phyloP scores from a whole-genome alignment of 1,284 basidiomycete species.

The Malassezia furfur region DNA sequence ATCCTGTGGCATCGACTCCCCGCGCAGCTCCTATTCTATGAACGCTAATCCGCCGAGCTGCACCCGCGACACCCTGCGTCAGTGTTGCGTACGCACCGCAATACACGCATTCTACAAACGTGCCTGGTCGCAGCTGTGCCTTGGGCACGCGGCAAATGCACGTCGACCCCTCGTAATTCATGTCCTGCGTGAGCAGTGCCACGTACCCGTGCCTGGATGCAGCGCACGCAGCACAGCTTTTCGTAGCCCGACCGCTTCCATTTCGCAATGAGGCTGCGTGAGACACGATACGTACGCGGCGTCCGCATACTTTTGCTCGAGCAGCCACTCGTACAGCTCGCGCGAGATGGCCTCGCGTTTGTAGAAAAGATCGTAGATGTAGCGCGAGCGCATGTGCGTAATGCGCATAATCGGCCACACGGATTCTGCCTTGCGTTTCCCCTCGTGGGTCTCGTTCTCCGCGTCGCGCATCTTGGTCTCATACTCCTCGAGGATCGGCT shows the following conservation, averaged over 20 bases:
- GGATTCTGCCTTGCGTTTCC: slow-evolving; percentile 90
- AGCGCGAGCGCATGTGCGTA: slow-evolving; percentile 73
- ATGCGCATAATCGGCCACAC: slow-evolving; percentile 99
- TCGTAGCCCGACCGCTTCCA: slow-evolving; percentile 99
- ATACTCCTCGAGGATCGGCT: slow-evolving; percentile 50
- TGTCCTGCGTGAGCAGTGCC: slow-evolving; percentile 56
- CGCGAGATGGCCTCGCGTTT: slow-evolving; percentile 89
- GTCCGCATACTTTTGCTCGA: slow-evolving; percentile 96
- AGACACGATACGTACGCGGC: slow-evolving; percentile 63
- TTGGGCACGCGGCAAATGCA: slow-evolving; percentile 97
- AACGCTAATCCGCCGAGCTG: slow-evolving; percentile 29
- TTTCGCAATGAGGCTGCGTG: slow-evolving; percentile 79
- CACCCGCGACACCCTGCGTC: slow-evolving; percentile 30
- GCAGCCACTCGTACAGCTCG: slow-evolving; percentile 92
- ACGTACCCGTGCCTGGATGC: slow-evolving; percentile 81
- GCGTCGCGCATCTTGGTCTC: slow-evolving; percentile 46
- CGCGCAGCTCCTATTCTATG: background rate
- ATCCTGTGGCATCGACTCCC: too few species aligned
- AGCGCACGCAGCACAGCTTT: slow-evolving; percentile 91
- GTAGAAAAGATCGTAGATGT: slow-evolving; percentile 98
- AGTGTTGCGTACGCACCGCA: slow-evolving; percentile 62
- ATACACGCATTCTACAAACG: slow-evolving; percentile 91
- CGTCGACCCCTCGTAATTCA: slow-evolving; percentile 99
- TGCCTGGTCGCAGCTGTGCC: slow-evolving; percentile 76
- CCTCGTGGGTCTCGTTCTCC: slow-evolving; percentile 93